A percentile compares a stretch with the other conserved stretches of the same genome.
Evolutionary conservation across 441 rosid genomes (phyloP).

Genomic region (Dalechampia spathulata): DNA sequence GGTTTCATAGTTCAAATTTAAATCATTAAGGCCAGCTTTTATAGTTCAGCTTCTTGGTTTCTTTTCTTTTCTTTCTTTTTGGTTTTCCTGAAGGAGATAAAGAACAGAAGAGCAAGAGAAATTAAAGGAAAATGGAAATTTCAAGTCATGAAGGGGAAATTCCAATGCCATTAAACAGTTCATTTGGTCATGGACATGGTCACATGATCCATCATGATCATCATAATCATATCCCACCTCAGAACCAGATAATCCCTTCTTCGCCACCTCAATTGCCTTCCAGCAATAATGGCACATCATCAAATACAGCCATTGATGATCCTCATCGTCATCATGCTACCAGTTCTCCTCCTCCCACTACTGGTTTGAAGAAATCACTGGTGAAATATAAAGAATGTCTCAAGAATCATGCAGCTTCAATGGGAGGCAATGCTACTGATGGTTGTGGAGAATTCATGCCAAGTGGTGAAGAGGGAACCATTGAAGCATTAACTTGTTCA

Average conservation of each 20-base stretch:
- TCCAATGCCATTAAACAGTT: conserved; percentile 54
- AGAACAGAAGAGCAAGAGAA: no score
- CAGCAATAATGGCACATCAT: conserved; percentile 20
- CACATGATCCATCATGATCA: conserved; percentile 46
- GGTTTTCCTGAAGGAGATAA: no score
- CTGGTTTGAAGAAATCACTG: conserved; percentile 35
- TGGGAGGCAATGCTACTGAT: conserved; percentile 77
- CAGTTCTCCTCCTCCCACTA: no score
- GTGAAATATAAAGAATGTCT: conserved; percentile 65
- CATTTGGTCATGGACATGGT: conserved; percentile 27
- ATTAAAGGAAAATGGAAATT: conserved; percentile 41
- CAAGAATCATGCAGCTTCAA: conserved; percentile 85
- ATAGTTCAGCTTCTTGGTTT: no score
- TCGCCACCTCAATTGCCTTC: conserved; percentile 19
- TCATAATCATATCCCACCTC: conserved; percentile 24
- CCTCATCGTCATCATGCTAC: conserved; percentile 16
- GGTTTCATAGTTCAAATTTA: no score
- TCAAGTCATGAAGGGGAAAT: conserved; percentile 52
- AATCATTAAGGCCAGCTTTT: no score
- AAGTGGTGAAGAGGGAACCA: conserved; percentile 75
- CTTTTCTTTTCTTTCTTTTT: not conserved
- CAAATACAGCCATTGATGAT: conserved; percentile 6
- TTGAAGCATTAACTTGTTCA: conserved; percentile 71
- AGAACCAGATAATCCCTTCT: conserved; percentile 27
- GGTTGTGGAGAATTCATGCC: conserved; percentile 97